phyloP scores from a whole-genome alignment of 441 rosid species.

The Adansonia gregorii region DNA sequence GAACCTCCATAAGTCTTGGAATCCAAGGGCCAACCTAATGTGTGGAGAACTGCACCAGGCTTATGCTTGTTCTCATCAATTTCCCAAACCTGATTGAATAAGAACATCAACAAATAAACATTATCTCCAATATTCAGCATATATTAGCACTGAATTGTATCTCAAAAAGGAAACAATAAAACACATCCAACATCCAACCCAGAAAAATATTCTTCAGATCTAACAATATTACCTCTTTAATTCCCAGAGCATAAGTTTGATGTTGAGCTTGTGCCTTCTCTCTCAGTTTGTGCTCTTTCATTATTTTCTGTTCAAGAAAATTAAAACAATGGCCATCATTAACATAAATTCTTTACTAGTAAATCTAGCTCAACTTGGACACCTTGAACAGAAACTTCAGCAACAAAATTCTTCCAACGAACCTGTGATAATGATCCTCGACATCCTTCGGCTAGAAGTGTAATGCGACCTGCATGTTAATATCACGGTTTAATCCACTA shows the following conservation, averaged over 20 bases:
- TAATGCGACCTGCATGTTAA: slow-evolving; percentile 63
- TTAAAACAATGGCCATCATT: slow-evolving; percentile 26
- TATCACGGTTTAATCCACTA: slow-evolving; percentile 25
- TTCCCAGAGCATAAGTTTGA: slow-evolving; percentile 97
- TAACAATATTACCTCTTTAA: slow-evolving; percentile 71
- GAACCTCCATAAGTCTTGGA: slow-evolving; percentile 92
- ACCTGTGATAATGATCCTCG: slow-evolving; percentile 98
- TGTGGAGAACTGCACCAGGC: slow-evolving; percentile 86
- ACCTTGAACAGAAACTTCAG: slow-evolving; percentile 13
- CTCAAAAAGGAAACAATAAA: slow-evolving; percentile 14
- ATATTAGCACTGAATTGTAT: background rate
- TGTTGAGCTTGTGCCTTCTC: slow-evolving; percentile 84
- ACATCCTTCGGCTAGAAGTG: slow-evolving; percentile 91
- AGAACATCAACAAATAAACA: slow-evolving; percentile 4
- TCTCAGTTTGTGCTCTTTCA: slow-evolving; percentile 73
- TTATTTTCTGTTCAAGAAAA: slow-evolving; percentile 55
- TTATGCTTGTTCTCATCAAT: slow-evolving; percentile 81
- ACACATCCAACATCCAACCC: slow-evolving; percentile 17
- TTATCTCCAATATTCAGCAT: slow-evolving; percentile 9
- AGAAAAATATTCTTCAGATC: slow-evolving; percentile 16
- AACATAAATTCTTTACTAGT: slow-evolving; percentile 22
- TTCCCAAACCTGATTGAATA: slow-evolving; percentile 84
- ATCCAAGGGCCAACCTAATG: slow-evolving; percentile 95
- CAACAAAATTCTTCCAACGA: slow-evolving; percentile 36
- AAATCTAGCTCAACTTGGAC: slow-evolving; percentile 24